Conservation (phyloP, 169 alveolate species). For the Haemoproteus tartakovskyi region DNA sequence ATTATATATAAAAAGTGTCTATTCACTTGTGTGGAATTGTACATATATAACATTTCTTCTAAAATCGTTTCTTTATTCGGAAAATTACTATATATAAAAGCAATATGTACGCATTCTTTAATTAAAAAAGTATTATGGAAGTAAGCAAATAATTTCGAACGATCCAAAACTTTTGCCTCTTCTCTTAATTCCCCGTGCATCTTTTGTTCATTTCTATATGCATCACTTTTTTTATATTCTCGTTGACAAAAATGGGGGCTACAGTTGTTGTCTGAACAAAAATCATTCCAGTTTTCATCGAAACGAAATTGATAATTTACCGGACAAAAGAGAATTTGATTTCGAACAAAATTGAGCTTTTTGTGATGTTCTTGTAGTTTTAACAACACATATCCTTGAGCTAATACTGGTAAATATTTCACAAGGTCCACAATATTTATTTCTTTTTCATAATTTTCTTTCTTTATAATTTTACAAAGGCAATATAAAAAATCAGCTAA, state of each 20-base stretch:
- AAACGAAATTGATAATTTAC: conserved; percentile 16
- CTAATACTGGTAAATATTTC: conserved; percentile 26
- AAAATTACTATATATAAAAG: conserved; percentile 35
- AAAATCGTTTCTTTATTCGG: conserved; percentile 17
- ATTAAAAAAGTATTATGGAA: conserved; percentile 38
- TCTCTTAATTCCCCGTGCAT: too few relatives aligned
- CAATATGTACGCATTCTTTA: conserved; percentile 33
- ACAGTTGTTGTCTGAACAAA: too few relatives aligned
- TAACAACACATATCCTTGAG: conserved; percentile 51
- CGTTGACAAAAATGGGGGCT: too few relatives aligned
- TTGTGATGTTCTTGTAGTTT: conserved; percentile 24
- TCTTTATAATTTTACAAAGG: conserved; percentile 29
- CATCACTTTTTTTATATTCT: conserved; percentile 26
- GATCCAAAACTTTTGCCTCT: conserved; percentile 13
- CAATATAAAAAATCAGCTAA: conserved; percentile 29
- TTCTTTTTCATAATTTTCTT: conserved; percentile 23
- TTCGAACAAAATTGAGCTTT: conserved; percentile 52
- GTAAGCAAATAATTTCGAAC: conserved; percentile 14
- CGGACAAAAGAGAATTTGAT: conserved; percentile 29
- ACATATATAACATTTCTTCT: conserved; percentile 43
- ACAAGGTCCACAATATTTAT: conserved; percentile 43
- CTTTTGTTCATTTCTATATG: neutral
- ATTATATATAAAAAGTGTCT: conserved; percentile 37
- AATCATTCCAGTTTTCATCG: conserved; percentile 29
- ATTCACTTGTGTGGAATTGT: conserved; percentile 20